Conservation (phyloP, 2,329 filamentous ascomycete species). For the Didymella pomorum region DNA sequence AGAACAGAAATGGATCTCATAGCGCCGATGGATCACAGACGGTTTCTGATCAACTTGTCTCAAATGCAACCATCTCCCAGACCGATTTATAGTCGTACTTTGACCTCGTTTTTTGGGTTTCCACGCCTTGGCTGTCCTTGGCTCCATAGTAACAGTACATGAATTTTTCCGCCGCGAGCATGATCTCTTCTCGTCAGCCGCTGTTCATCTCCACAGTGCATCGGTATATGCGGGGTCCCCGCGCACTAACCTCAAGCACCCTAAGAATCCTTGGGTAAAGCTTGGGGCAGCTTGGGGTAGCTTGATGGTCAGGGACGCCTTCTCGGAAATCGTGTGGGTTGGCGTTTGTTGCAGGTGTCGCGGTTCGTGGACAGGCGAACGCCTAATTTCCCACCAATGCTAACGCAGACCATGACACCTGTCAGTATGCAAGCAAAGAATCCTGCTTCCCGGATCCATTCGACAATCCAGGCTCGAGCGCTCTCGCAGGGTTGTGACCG, state of each 20-base stretch:
- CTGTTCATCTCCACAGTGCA: constrained; percentile 25
- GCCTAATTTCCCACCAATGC: constrained; percentile 22
- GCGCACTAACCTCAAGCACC: constrained; percentile 27
- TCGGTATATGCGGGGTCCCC: constrained; percentile 26
- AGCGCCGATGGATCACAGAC: neutral
- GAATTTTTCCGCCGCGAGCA: constrained; percentile 26
- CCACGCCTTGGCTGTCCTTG: constrained; percentile 6
- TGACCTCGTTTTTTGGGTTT: neutral
- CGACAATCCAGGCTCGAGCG: neutral
- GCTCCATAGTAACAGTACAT: constrained; percentile 2
- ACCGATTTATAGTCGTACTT: constrained; percentile 1
- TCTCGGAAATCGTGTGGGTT: constrained; percentile 35
- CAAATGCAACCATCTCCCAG: neutral
- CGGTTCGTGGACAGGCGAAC: constrained; percentile 18
- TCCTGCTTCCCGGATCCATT: neutral
- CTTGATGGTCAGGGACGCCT: constrained; percentile 11
- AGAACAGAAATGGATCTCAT: constrained; percentile 34
- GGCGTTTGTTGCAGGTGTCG: constrained; percentile 1
- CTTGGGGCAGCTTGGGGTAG: constrained; percentile 29
- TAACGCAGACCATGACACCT: neutral
- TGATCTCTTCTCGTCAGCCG: constrained; percentile 4
- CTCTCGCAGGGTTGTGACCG: neutral
- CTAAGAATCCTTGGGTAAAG: constrained; percentile 27
- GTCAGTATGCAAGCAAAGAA: neutral
- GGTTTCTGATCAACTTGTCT: neutral